phyloP scores from a whole-genome alignment of 768 basidiomycete species.

The Symmetrospora coprosmae region DNA sequence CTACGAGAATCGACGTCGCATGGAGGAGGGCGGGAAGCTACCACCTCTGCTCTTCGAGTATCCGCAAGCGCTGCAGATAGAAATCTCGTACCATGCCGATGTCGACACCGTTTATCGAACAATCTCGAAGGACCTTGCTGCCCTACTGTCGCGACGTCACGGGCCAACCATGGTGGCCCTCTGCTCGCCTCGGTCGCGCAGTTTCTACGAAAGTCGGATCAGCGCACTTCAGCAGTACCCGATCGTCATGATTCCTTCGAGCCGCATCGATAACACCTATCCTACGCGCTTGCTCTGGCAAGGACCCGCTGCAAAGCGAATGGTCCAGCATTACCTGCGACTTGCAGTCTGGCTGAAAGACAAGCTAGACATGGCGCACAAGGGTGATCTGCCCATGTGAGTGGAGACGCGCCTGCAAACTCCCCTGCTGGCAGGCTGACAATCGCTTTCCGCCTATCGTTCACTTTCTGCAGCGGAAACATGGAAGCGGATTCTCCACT shows the following conservation, averaged over 20 bases:
- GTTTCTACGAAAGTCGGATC: constrained; percentile 61
- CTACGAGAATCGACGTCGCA: constrained; percentile 42
- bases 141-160: constrained; percentile 55
- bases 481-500: constrained; percentile 79
- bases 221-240: constrained; percentile 59
- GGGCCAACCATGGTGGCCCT: constrained; percentile 53
- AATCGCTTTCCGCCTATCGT: no score
- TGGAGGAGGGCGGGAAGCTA: constrained; percentile 39
- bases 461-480: constrained; percentile 50
- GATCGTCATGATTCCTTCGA: constrained; percentile 61
- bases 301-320: constrained; percentile 59
- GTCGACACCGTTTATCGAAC: constrained; percentile 69
- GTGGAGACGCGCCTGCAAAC: no score
- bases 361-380: constrained; percentile 62
- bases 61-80: constrained; percentile 41
- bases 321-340: constrained; percentile 67
- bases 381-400: constrained; percentile 64
- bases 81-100: constrained; percentile 59
- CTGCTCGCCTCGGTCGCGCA: constrained; percentile 69
- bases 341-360: constrained; percentile 67
- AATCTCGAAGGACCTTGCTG: constrained; percentile 68
- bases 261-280: constrained; percentile 49
- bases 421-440: no score
- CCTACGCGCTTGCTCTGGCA: constrained; percentile 79
- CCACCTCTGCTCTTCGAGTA: constrained; percentile 48